Evolutionary conservation across 2,329 filamentous ascomycete species (phyloP).

Genomic region (Aspergillus felis): DNA sequence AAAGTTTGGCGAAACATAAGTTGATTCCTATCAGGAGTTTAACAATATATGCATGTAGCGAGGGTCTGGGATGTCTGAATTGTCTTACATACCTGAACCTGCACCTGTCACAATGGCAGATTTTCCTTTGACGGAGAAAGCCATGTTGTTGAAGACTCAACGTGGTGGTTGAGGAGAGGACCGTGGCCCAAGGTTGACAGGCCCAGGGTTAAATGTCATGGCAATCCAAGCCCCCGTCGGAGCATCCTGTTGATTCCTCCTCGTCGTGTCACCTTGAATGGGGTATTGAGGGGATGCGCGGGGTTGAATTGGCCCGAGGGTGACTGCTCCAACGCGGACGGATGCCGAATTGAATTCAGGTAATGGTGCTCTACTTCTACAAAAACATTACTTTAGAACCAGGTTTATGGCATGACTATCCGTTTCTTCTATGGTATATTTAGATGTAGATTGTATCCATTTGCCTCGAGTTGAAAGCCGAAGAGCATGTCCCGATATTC

Average conservation of each 20-base stretch:
- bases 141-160: conserved; percentile 24
- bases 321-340: conserved; percentile 6
- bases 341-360: conserved; percentile 2
- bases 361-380: too few relatives aligned
- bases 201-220: neutral
- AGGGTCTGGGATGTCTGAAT: neutral
- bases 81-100: conserved; percentile 44
- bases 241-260: too few relatives aligned
- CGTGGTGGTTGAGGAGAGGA: neutral
- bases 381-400: neutral
- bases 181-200: neutral
- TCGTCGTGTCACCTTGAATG: neutral
- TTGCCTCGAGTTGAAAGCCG: neutral
- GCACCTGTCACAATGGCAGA: conserved; percentile 54
- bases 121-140: conserved; percentile 41
- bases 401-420: neutral
- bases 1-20: conserved; percentile 40
- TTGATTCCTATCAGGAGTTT: conserved; percentile 39
- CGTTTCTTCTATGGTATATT: neutral
- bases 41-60: neutral
- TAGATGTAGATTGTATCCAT: neutral
- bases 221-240: too few relatives aligned
- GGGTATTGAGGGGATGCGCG: conserved; percentile 9
- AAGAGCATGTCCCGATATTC: neutral
- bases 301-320: conserved; percentile 10